Base-by-base conservation (phyloP, 441 rosid genomes). In the Bocquillonia castaneifolia region DNA sequence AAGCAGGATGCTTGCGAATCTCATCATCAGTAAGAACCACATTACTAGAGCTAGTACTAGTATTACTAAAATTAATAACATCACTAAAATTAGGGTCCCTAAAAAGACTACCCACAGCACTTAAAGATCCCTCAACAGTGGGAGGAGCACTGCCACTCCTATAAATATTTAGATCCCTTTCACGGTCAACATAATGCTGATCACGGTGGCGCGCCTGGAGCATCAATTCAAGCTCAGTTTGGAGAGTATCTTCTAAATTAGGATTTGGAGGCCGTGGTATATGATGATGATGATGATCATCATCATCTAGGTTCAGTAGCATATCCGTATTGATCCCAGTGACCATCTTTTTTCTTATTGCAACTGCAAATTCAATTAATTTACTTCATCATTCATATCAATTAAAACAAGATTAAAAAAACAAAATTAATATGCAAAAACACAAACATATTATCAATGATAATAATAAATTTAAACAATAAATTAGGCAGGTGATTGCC, bases 101-200 rank as follows among this genome's bases (percentile, higher is more conserved):
- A 68, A 82, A 84, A 44, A 86, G 88, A 78, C 89, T 78, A 57
- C 84, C 92, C 62, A 89, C 86, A 10, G 93, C 97, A 67, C 81
- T 81, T 40, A 86, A 74, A 34, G 96, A 88, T 72, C 97, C 99
- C 77, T 94, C 92, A 37, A 90, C 93, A 0, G 96, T 91, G 23
- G 99, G 99, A 1, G 96, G 96, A 1, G 99, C 99, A 77, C 97
- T 94, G 37, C 99, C 97, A 74, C 96, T 83, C 77, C 99, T 79
- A 72, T 76, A 81, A 7, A 82, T 83, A 66, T 84, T 81, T 6
- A 83, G 70, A 57, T 82, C 84, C 66, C 83, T 82, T 52, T 85
- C 90, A 60, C 76, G 74, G 61, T 78, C 82, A 53, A 72, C 68
- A n/a, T 77, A 66, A 72, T 72, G 86, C 10, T 59, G 83, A 67